These are phyloP conservation scores for Metschnikowia koreensis DNA, from an alignment of 805 yeast genomes.

Conservation along the genomic window DNA sequence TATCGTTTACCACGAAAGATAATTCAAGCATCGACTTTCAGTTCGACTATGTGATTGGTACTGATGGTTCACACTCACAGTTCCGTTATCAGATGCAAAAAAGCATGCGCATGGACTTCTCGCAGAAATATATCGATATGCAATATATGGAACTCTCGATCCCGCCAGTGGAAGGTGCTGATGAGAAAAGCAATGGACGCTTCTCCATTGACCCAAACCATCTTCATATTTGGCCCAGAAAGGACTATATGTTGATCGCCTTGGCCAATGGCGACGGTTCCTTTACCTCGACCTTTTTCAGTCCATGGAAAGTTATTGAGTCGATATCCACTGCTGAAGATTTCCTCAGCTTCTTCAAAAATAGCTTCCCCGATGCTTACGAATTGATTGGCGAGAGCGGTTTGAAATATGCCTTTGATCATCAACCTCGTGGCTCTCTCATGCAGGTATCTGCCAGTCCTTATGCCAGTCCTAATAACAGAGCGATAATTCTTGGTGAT, in stretches of 20 bases:
- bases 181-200: constrained; percentile 27
- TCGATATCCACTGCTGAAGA: constrained; percentile 43
- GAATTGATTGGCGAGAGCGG: constrained; percentile 59
- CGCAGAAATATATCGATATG: constrained; percentile 79
- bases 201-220: constrained; percentile 69
- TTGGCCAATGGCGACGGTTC: constrained; percentile 82
- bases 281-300: constrained; percentile 86
- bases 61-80: constrained; percentile 82
- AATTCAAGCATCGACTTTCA: constrained; percentile 21
- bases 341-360: constrained; percentile 52
- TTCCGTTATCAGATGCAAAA: constrained; percentile 69
- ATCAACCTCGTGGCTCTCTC: constrained; percentile 74
- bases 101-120: constrained; percentile 61
- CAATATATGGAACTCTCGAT: constrained; percentile 79
- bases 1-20: constrained; percentile 24
- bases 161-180: constrained; percentile 44
- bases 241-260: constrained; percentile 84
- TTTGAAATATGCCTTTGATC: constrained; percentile 48
- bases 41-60: constrained; percentile 69
- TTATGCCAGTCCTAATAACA: constrained; percentile 59
- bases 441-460: constrained; percentile 70
- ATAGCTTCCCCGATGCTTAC: constrained; percentile 73
- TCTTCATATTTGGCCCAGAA: constrained; percentile 91
- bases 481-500: constrained; percentile 76
- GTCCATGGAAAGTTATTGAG: constrained; percentile 70